These are phyloP conservation scores for Stropharia rugosoannulata DNA, from an alignment of 768 basidiomycete genomes.

Conservation along the genomic window DNA sequence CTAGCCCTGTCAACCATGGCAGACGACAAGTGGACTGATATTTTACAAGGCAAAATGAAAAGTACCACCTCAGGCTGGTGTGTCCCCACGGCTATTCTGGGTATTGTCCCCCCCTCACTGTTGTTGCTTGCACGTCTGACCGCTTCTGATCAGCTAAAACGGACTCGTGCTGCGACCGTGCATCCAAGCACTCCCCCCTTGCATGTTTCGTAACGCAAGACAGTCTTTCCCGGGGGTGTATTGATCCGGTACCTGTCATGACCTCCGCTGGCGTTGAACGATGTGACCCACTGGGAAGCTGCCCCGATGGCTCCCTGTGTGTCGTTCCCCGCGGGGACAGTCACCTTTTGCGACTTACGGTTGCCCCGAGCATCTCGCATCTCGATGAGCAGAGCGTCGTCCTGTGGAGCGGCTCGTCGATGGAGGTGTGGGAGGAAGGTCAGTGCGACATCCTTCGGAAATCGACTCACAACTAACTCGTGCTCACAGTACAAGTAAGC, in stretches of 20 bases:
- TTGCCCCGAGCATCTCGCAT: conserved; percentile 24
- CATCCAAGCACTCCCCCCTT: conserved; percentile 19
- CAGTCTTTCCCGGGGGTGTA: conserved; percentile 38
- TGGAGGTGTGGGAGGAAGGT: conserved; percentile 71
- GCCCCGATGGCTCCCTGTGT: conserved; percentile 43
- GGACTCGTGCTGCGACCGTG: conserved; percentile 22
- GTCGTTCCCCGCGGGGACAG: conserved; percentile 48
- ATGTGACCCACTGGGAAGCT: conserved; percentile 39
- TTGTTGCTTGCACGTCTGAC: not conserved
- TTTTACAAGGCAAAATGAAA: conserved; percentile 31
- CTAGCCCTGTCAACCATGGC: conserved; percentile 31
- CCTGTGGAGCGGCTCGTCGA: conserved; percentile 71
- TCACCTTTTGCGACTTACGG: conserved; percentile 55
- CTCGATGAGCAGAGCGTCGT: conserved; percentile 37
- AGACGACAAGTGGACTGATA: conserved; percentile 45
- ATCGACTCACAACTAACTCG: not conserved
- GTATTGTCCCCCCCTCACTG: conserved; percentile 8
- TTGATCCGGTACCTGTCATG: conserved; percentile 59
- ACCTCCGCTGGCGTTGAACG: conserved; percentile 32
- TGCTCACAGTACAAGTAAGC: conserved; percentile 49
- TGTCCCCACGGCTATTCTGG: conserved; percentile 26
- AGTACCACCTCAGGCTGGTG: conserved; percentile 59
- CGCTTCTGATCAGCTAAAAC: conserved; percentile 15
- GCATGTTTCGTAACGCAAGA: conserved; percentile 47
- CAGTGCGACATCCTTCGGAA: conserved; percentile 15